phyloP scores from a whole-genome alignment of 1,284 basidiomycete genomes.

The Neotropicomus parvogracilis region DNA sequence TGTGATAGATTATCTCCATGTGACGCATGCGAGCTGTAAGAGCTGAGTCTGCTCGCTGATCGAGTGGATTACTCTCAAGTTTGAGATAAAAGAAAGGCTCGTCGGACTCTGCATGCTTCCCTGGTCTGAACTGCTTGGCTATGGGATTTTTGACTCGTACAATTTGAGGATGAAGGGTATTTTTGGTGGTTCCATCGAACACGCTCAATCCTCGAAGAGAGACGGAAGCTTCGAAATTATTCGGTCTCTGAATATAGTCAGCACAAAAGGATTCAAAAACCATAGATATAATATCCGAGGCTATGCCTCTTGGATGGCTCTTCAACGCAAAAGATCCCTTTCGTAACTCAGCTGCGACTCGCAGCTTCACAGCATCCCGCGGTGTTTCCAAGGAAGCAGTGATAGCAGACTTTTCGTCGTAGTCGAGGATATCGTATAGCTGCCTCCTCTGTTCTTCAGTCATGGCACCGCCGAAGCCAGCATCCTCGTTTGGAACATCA shows the following conservation, averaged over 20 bases:
- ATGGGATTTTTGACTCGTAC: slow-evolving; percentile 79
- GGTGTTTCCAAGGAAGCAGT: slow-evolving; percentile 68
- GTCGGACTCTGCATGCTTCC: slow-evolving; percentile 34
- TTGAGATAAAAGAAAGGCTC: slow-evolving; percentile 92
- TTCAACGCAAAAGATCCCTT: slow-evolving; percentile 85
- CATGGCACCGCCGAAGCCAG: slow-evolving; percentile 64
- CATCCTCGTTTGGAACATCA: slow-evolving; percentile 42
- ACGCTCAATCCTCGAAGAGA: slow-evolving; percentile 89
- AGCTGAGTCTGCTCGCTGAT: slow-evolving; percentile 90
- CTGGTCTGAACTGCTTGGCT: slow-evolving; percentile 8
- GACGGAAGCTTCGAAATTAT: slow-evolving; percentile 77
- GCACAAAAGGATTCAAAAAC: slow-evolving; percentile 90
- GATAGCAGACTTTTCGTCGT: slow-evolving; percentile 81
- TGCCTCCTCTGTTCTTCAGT: slow-evolving; percentile 92
- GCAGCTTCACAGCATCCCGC: slow-evolving; percentile 79
- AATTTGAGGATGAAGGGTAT: slow-evolving; percentile 88
- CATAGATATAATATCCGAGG: slow-evolving; percentile 79
- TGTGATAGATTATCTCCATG: slow-evolving; percentile 98
- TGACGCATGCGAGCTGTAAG: slow-evolving; percentile 90
- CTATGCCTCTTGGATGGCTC: slow-evolving; percentile 59
- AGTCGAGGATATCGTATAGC: slow-evolving; percentile 92
- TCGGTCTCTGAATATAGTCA: slow-evolving; percentile 80
- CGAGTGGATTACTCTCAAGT: slow-evolving; percentile 92
- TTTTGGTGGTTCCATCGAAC: slow-evolving; percentile 84
- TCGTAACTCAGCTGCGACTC: slow-evolving; percentile 76